Base-by-base conservation (phyloP, 106 monocot species). In the Dioscorea dumetorum region DNA sequence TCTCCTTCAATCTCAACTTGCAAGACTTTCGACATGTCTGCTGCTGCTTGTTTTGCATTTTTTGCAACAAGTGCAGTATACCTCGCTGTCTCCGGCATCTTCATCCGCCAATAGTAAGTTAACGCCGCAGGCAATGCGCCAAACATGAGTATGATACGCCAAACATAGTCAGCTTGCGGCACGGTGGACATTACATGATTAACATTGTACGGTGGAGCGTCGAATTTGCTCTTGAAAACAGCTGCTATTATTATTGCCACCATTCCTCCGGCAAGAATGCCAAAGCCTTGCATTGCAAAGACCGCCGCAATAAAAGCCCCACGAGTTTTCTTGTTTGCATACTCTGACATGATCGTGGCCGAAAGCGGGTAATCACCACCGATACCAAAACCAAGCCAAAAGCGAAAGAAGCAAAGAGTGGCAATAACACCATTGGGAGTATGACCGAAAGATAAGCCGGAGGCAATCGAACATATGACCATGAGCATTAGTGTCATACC, bases 341-440 rank as follows among this genome's bases (percentile, higher is more conserved):
- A 90, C 70, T 90, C 90, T 6, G 90, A 90, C 90, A 90, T 90
- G 78, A 90, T 90, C 69, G 90, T 90, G 73, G 90, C 90, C 33
- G 83, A 83, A 8, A 90, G 80, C 0, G 90, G 90, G 66, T 90
- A 90, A 62, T 90, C 90, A 19, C 90, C 86, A 50, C 90, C 90
- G 73, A 90, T 81, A 54, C 90, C 90, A 59, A 90, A 90, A 19
- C 90, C 90, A 49, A 86, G 79, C 90, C 90, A 90, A 78, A 90
- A 90, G 58, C 86, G 85, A 80, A 90, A 90, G 86, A 90, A 86
- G 71, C 90, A 86, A 32, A 90, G 83, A n/a, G 86, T 86, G 41
- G 72, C 62, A 4, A 88, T 72, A 51, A 78, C 72, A 33, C 75
- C 72, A 23, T 78, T 76, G 53, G 84, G 34, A 2, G 67, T 54